Percentiles rank a stretch among this genome's conserved stretches.
Conservation (phyloP, 257 asterid genomes). For the Scutellaria galericulata region DNA sequence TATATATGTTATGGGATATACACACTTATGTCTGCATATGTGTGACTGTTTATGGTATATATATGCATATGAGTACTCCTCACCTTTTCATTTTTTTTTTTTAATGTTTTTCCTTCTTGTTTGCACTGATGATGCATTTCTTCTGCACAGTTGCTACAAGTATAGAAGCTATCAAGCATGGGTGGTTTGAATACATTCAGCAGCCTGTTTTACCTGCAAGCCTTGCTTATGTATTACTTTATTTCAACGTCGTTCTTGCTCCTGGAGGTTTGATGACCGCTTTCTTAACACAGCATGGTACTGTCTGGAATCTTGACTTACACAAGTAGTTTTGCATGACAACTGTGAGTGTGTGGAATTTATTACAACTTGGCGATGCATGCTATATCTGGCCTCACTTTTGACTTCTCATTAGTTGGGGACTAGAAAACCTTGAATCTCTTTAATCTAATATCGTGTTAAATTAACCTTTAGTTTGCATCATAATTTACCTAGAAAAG, state of each 20-base stretch:
- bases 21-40: not conserved
- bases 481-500: too few relatives aligned
- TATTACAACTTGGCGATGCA: conserved; percentile 6
- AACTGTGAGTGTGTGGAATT: conserved; percentile 15
- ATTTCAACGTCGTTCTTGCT: conserved; percentile 87
- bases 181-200: conserved; percentile 91
- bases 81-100: not conserved
- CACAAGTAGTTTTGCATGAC: conserved; percentile 22
- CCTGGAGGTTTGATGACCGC: conserved; percentile 99
- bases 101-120: conserved; percentile 20
- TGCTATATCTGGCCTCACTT: conserved; percentile 8
- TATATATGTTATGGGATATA: conserved; percentile 35
- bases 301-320: conserved; percentile 36
- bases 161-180: conserved; percentile 80
- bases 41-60: not conserved
- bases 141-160: conserved; percentile 54
- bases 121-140: conserved; percentile 43
- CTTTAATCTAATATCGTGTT: not conserved
- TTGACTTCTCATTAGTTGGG: conserved; percentile 1
- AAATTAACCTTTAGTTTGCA: too few relatives aligned
- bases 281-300: conserved; percentile 92
- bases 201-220: conserved; percentile 99
- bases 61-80: not conserved
- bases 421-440: conserved; percentile 4
- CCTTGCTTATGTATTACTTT: conserved; percentile 89